Base-by-base conservation (phyloP, 2,329 filamentous ascomycete species). In the Beauveria sp. region DNA sequence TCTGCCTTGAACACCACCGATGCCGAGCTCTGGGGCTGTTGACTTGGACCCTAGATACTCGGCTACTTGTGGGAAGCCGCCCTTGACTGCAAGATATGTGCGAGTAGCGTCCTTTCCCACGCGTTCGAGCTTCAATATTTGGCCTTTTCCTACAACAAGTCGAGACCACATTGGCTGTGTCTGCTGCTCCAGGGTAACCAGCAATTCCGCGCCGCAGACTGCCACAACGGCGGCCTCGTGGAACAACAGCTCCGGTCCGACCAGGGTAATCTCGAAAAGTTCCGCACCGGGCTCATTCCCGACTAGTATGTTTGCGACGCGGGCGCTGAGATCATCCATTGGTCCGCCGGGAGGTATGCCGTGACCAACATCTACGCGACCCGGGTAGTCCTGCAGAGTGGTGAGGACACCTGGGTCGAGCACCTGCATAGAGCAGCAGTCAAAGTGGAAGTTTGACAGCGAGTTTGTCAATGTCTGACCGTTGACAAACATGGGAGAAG, bases 1-100 rank as follows among this genome's bases (percentile, higher is more conserved):
- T 55, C 84, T 74, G 5, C 83, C 84, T 69, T 87, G 84, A 51
- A 84, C 82, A 0, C 84, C 84, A 28, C 84, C 84, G 22, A 86
- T 79, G 0, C 75, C 79, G 16, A 85, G 79, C 58, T 82, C 74
- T 1, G 84, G 83, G 28, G 79, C 79, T 0, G 84, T 86, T 0
- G 81, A 79, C 65, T 86, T 86, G 20, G 81, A 84, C 2, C 79
- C 80, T 58, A 86, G 84, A 69, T 81, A 86, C 6, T 78, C 72
- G 16, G 83, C 79, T 1, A 86, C 76, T 22, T 72, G 73, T 1
- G 68, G 67, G 12, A 71, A 67, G 1, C 71, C 71, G 12, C 71
- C 70, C 14, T 78, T 76, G 2, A 87, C 74, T 4, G 83, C 83
- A 1, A 87, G 74, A 66, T 87, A 87, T 1, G 79, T 75, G 56